A percentile compares a stretch with the other conserved stretches of the same genome.
phyloP scores from a whole-genome alignment of 208 protist genomes.

The Leishmania arabica region DNA sequence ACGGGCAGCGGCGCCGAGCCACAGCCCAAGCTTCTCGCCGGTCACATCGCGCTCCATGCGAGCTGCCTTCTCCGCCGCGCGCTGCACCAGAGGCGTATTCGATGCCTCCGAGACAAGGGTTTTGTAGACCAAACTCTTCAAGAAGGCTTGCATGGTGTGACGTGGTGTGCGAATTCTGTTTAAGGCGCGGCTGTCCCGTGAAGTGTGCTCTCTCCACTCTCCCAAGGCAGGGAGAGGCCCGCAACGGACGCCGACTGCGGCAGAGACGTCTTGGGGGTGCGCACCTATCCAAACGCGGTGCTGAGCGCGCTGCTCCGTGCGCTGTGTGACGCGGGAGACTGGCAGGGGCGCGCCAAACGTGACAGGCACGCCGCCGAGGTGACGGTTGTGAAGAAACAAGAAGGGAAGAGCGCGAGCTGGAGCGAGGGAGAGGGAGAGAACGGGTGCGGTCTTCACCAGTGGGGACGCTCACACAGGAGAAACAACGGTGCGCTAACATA shows the following conservation, averaged over 20 bases:
- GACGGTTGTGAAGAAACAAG: not conserved
- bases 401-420: not conserved
- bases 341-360: not conserved
- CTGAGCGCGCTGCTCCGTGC: not conserved
- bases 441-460: not conserved
- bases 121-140: conserved; percentile 9
- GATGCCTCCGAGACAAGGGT: conserved; percentile 37
- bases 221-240: not conserved
- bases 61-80: conserved; percentile 51
- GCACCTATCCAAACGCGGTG: not conserved
- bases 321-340: not conserved
- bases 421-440: not conserved
- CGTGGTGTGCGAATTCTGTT: not conserved
- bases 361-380: not conserved
- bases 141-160: conserved; percentile 10
- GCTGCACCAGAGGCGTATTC: conserved; percentile 41
- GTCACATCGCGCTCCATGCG: conserved; percentile 38
- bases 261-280: not conserved
- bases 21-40: conserved; percentile 52
- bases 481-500: not conserved
- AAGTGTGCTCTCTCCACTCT: not conserved
- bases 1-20: conserved; percentile 46
- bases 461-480: not conserved
- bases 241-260: not conserved
- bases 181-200: too few species aligned